Evolutionary conservation across 805 yeast genomes (phyloP).

Genomic region (Wickerhamomyces hampshirensis): DNA sequence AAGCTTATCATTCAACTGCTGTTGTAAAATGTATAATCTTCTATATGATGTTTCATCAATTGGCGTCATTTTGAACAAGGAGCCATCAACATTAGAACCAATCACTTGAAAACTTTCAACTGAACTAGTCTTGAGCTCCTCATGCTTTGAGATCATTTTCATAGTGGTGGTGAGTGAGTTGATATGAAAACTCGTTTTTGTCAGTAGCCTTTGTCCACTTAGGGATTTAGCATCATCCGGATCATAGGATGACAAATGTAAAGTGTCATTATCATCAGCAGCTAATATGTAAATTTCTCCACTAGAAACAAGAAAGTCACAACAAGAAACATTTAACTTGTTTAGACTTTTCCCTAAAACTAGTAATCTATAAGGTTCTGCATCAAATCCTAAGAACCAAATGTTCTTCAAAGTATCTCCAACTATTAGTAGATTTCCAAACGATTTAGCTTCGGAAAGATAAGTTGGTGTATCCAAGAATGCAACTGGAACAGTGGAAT

Average conservation of each 20-base stretch:
- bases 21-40: slow-evolving; percentile 79
- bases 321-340: slow-evolving; percentile 55
- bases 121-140: slow-evolving; percentile 24
- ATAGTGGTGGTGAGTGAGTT: slow-evolving; percentile 58
- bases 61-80: slow-evolving; percentile 69
- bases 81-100: slow-evolving; percentile 78
- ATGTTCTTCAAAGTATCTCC: slow-evolving; percentile 79
- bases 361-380: slow-evolving; percentile 89
- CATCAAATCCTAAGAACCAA: slow-evolving; percentile 84
- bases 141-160: slow-evolving; percentile 36
- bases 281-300: slow-evolving; percentile 62
- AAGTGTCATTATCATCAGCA: slow-evolving; percentile 60
- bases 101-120: slow-evolving; percentile 54
- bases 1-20: slow-evolving; percentile 78
- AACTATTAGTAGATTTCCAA: slow-evolving; percentile 74
- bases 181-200: slow-evolving; percentile 63
- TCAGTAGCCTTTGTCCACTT: slow-evolving; percentile 72
- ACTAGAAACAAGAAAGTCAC: slow-evolving; percentile 73
- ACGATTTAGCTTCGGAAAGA: slow-evolving; percentile 72
- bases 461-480: slow-evolving; percentile 82
- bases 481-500: slow-evolving; percentile 87
- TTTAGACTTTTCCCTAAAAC: slow-evolving; percentile 70
- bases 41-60: slow-evolving; percentile 72
- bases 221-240: slow-evolving; percentile 86
- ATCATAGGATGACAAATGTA: slow-evolving; percentile 79